These are phyloP conservation scores for Epithele typhae DNA, from an alignment of 768 basidiomycete genomes.

Conservation along the genomic window DNA sequence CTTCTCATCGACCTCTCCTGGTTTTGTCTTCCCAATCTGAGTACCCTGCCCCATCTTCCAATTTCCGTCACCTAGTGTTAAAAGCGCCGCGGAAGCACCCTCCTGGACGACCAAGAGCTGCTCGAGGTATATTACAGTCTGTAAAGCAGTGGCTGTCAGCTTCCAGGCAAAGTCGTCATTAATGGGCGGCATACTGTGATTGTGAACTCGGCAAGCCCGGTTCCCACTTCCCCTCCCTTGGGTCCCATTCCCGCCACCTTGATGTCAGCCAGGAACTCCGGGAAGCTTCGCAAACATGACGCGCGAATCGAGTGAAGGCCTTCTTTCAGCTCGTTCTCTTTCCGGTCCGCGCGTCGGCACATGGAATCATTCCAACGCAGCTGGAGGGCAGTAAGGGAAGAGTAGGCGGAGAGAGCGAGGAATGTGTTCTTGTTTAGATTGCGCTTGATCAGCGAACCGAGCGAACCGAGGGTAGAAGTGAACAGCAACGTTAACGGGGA, in stretches of 20 bases:
- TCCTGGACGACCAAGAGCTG: constrained; percentile 64
- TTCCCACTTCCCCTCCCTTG: constrained; percentile 56
- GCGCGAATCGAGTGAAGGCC: constrained; percentile 58
- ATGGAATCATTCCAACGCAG: constrained; percentile 66
- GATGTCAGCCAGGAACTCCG: constrained; percentile 77
- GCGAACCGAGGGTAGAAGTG: constrained; percentile 56
- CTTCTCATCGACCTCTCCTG: constrained; percentile 51
- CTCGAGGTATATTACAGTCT: constrained; percentile 70
- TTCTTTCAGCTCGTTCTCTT: constrained; percentile 67
- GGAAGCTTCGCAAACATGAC: constrained; percentile 76
- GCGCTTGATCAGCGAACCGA: constrained; percentile 66
- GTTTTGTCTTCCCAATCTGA: constrained; percentile 49
- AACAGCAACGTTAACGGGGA: constrained; percentile 64
- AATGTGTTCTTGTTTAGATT: constrained; percentile 76
- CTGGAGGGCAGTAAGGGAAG: constrained; percentile 52
- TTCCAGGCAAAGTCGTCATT: neutral
- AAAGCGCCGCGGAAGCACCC: constrained; percentile 61
- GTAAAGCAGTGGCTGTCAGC: neutral
- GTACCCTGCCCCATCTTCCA: constrained; percentile 91
- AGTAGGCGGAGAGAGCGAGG: constrained; percentile 71
- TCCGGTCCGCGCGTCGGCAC: constrained; percentile 40
- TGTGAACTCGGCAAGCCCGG: constrained; percentile 60
- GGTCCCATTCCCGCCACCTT: constrained; percentile 52
- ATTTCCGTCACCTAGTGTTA: constrained; percentile 79
- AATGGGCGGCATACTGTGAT: constrained; percentile 39